Evolutionary conservation across 2,329 filamentous ascomycete species (phyloP), one percentile per base, ranked within the genome.

Genomic region (Chaetomium sp.): DNA sequence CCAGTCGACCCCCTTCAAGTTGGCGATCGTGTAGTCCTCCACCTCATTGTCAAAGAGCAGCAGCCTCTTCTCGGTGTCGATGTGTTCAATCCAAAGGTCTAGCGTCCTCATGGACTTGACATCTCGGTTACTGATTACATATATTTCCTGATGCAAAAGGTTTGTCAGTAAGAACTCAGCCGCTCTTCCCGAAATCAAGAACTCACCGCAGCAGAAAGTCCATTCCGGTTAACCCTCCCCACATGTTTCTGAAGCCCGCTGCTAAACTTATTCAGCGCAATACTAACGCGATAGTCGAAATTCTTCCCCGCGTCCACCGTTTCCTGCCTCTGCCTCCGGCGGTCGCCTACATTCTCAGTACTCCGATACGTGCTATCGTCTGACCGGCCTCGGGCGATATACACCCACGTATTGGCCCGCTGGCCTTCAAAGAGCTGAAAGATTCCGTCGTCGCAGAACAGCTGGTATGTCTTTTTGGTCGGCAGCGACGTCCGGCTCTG

Each of bases 101-200:
- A 74, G 66, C 35, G 64, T 61, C 34, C 62, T 61, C 61, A 74
- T 67, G 0, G 71, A 71, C 34, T 64, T 57, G 44, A 69, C 59
- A 54, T 74, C 72, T 46, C 70, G 63, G 56, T 74, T 75, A 57
- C 70, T 74, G 51, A 75, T 74, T 6, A 73, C 67, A 49, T 74
- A 74, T 7, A 74, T 66, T 57, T 74, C 72, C 70, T 73, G 37
- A 12, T 38, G 12, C 8, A 9, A 38, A 8, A 38, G 8, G 8
- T 38, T 8, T 8, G 8, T 38, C 37, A 8, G 37, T 38, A 8
- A 38, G 8, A 8, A 38, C 37, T 9, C 8, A 4, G 12, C 8
- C 37, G 37, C 8, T 38, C 37, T 38, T 38, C 8, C 19, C 14
- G 27, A 7, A 33, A 37, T 8, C 32, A 41, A 8, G n/a, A 11